phyloP scores from a whole-genome alignment of 2,329 filamentous ascomycete genomes.

The Alternaria tenuissima region DNA sequence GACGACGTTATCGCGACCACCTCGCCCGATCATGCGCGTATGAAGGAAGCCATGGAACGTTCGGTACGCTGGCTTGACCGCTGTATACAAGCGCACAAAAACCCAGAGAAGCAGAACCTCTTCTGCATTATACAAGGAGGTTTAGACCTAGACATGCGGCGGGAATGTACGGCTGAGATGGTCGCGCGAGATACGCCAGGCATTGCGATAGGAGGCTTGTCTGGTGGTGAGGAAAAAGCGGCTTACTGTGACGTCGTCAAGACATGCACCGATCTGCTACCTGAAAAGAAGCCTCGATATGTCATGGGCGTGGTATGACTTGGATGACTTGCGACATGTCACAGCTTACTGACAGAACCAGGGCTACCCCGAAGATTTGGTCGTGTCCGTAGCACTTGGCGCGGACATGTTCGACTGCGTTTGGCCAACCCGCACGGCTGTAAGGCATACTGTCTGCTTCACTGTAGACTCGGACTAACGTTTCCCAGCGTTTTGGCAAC shows the following conservation, averaged over 20 bases:
- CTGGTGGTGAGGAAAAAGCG: constrained; percentile 91
- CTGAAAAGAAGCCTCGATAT: constrained; percentile 93
- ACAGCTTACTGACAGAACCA: constrained; percentile 41
- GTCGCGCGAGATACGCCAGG: constrained; percentile 89
- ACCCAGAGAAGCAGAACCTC: constrained; percentile 84
- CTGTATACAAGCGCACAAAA: constrained; percentile 88
- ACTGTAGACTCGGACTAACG: neutral
- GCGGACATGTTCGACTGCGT: constrained; percentile 99
- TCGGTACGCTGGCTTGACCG: constrained; percentile 96
- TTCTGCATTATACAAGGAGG: constrained; percentile 99
- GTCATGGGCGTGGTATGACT: constrained; percentile 87
- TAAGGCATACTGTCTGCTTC: constrained; percentile 46
- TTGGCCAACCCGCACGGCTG: constrained; percentile 94
- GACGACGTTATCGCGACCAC: constrained; percentile 98
- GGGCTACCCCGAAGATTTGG: constrained; percentile 94
- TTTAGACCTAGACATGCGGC: constrained; percentile 84
- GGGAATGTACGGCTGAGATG: constrained; percentile 87
- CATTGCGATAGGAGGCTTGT: constrained; percentile 94
- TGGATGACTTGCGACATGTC: neutral
- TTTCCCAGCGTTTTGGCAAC: constrained; percentile 79
- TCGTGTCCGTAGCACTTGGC: constrained; percentile 91
- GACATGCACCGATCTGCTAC: constrained; percentile 83
- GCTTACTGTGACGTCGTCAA: constrained; percentile 92
- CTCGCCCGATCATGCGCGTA: constrained; percentile 84
- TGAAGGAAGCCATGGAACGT: constrained; percentile 93